Evolutionary conservation across 2,329 filamentous ascomycete genomes (phyloP).

Genomic region (Pseudonectria buxi): DNA sequence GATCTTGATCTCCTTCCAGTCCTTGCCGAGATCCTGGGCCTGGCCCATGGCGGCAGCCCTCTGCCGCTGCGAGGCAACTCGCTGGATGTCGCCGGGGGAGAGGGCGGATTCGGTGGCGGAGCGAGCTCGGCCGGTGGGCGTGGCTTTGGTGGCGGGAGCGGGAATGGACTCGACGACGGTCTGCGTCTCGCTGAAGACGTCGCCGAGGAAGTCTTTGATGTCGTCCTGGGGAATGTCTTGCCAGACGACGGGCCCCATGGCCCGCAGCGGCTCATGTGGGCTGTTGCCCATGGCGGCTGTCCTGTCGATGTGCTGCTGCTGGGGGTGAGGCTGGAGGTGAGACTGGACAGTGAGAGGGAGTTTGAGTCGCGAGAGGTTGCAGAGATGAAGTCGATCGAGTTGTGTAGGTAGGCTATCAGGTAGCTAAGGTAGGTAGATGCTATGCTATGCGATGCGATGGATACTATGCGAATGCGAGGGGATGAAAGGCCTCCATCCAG

Average conservation of each 20-base stretch:
- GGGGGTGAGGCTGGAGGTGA: background rate
- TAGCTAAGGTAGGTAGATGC: too few relatives aligned
- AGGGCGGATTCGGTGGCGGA: slow-evolving; percentile 50
- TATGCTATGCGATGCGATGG: too few relatives aligned
- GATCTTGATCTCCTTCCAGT: slow-evolving; percentile 83
- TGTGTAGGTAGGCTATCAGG: too few relatives aligned
- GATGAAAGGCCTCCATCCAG: too few relatives aligned
- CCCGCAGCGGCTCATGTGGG: slow-evolving; percentile 53
- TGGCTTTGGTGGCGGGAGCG: slow-evolving; percentile 37
- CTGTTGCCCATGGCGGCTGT: slow-evolving; percentile 4
- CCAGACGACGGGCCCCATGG: slow-evolving; percentile 51
- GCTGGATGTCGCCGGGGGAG: slow-evolving; percentile 43
- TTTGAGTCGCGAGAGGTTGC: too few relatives aligned
- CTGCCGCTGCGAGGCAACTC: slow-evolving; percentile 34
- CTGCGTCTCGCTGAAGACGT: slow-evolving; percentile 61
- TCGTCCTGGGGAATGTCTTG: slow-evolving; percentile 37
- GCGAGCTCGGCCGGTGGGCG: slow-evolving; percentile 39
- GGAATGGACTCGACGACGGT: slow-evolving; percentile 73
- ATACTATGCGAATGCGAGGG: too few relatives aligned
- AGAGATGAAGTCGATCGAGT: too few relatives aligned
- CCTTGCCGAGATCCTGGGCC: slow-evolving; percentile 57
- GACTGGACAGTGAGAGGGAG: background rate
- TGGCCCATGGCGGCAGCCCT: slow-evolving; percentile 41
- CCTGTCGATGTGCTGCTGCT: slow-evolving; percentile 41
- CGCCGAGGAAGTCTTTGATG: slow-evolving; percentile 46